Evolutionary conservation across 2,329 filamentous ascomycete genomes (phyloP).

Genomic region (Penicillium carneum): DNA sequence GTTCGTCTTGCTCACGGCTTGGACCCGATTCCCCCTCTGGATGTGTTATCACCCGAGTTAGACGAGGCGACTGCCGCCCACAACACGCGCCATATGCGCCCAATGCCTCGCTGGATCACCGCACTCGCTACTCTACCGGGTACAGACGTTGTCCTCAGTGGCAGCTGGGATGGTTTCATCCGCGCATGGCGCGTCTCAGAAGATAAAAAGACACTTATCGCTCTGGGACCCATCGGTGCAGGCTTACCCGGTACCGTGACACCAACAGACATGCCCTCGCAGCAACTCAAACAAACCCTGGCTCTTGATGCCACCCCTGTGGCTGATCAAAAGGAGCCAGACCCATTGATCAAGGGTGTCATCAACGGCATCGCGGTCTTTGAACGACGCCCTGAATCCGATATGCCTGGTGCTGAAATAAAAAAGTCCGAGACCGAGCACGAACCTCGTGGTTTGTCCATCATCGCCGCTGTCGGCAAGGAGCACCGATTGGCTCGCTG

Average conservation of each 20-base stretch:
- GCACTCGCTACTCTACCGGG: slow-evolving; percentile 86
- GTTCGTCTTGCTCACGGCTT: slow-evolving; percentile 83
- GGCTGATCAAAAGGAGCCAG: slow-evolving; percentile 24
- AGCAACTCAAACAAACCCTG: slow-evolving; percentile 46
- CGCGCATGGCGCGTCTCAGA: slow-evolving; percentile 83
- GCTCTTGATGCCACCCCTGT: slow-evolving; percentile 41
- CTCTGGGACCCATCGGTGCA: slow-evolving; percentile 70
- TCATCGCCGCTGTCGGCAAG: slow-evolving; percentile 85
- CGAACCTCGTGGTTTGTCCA: slow-evolving; percentile 68
- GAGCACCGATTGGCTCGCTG: slow-evolving; percentile 86
- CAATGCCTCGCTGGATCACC: slow-evolving; percentile 83
- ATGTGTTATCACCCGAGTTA: slow-evolving; percentile 77
- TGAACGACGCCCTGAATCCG: slow-evolving; percentile 68
- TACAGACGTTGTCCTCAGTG: slow-evolving; percentile 86
- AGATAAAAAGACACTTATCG: slow-evolving; percentile 80
- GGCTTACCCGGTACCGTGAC: slow-evolving; percentile 25
- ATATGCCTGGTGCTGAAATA: slow-evolving; percentile 27
- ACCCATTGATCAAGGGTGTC: slow-evolving; percentile 70
- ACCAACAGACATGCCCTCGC: slow-evolving; percentile 42
- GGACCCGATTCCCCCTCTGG: slow-evolving; percentile 72
- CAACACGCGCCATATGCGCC: slow-evolving; percentile 59
- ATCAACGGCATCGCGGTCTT: slow-evolving; percentile 89
- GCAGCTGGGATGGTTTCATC: slow-evolving; percentile 91
- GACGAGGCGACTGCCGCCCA: slow-evolving; percentile 61
- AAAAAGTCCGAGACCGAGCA: slow-evolving; percentile 52